These are phyloP conservation scores for Sergeia podlipaevii DNA, from an alignment of 208 protist genomes.

Conservation along the genomic window DNA sequence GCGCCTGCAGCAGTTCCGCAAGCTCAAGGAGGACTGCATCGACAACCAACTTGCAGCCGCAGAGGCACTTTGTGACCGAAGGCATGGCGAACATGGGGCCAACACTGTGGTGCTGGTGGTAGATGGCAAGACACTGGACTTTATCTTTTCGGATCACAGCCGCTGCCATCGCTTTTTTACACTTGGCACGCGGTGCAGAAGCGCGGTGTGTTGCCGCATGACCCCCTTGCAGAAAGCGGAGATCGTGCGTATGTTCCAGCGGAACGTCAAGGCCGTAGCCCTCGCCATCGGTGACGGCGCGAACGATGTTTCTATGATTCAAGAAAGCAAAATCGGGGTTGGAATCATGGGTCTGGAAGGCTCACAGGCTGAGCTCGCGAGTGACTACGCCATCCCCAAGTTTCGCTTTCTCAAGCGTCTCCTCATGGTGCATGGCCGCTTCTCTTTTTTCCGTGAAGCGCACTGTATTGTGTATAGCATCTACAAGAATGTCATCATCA, in stretches of 20 bases:
- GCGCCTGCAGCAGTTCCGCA: slow-evolving; percentile 17
- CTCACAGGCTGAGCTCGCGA: slow-evolving; percentile 90
- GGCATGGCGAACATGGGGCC: neutral
- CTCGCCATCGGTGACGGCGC: slow-evolving; percentile 86
- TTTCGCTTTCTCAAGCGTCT: slow-evolving; percentile 90
- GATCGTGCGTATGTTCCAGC: slow-evolving; percentile 69
- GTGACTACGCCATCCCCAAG: slow-evolving; percentile 92
- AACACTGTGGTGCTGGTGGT: slow-evolving; percentile 60
- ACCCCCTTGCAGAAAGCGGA: slow-evolving; percentile 79
- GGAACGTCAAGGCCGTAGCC: slow-evolving; percentile 30
- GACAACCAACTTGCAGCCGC: slow-evolving; percentile 8
- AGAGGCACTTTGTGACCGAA: neutral
- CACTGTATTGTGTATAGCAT: slow-evolving; percentile 92
- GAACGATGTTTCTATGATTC: slow-evolving; percentile 94
- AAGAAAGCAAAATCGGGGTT: slow-evolving; percentile 91
- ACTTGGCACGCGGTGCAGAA: slow-evolving; percentile 50
- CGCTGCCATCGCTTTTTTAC: slow-evolving; percentile 56
- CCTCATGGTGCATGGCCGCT: slow-evolving; percentile 93
- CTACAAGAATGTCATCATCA: slow-evolving; percentile 95
- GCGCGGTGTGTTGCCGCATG: slow-evolving; percentile 83
- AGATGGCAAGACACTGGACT: slow-evolving; percentile 70
- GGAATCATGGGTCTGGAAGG: slow-evolving; percentile 96
- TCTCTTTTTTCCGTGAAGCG: slow-evolving; percentile 85
- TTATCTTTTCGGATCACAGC: slow-evolving; percentile 47
- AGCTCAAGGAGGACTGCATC: slow-evolving; percentile 19